phyloP scores from a whole-genome alignment of 176 grass and related monocot species.

The Juncus inflexus region DNA sequence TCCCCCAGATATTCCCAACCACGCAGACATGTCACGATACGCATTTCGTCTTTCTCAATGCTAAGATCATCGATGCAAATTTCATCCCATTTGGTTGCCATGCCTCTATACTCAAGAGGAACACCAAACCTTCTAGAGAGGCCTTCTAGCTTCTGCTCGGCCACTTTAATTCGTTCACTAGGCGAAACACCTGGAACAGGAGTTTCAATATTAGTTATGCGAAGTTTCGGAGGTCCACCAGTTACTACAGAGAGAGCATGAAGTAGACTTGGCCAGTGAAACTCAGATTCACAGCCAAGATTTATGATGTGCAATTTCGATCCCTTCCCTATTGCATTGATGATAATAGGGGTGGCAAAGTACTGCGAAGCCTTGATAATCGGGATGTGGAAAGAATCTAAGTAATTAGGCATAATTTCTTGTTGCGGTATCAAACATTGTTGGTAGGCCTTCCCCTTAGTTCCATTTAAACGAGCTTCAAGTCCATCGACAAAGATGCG shows the following conservation, averaged over 20 bases:
- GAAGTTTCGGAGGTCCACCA: slow-evolving; percentile 11
- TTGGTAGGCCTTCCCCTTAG: too few relatives aligned
- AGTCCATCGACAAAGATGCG: too few relatives aligned
- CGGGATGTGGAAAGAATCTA: neutral
- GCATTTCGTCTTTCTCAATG: slow-evolving; percentile 23
- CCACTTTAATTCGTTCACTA: slow-evolving; percentile 26
- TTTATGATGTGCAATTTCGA: slow-evolving; percentile 9
- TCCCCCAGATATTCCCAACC: slow-evolving; percentile 18
- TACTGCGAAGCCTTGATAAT: slow-evolving; percentile 30
- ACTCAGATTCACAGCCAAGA: slow-evolving; percentile 28
- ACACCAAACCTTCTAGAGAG: slow-evolving; percentile 31
- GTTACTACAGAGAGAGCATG: slow-evolving; percentile 20
- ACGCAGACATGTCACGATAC: slow-evolving; percentile 22
- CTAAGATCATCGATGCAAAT: slow-evolving; percentile 20
- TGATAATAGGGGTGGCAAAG: slow-evolving; percentile 26
- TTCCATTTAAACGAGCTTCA: too few relatives aligned
- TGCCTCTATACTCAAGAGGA: slow-evolving; percentile 31
- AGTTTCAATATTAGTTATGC: slow-evolving; percentile 28
- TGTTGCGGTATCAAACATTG: too few relatives aligned
- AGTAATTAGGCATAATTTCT: too few relatives aligned
- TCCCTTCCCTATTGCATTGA: neutral
- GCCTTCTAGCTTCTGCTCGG: slow-evolving; percentile 21
- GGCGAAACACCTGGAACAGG: slow-evolving; percentile 24
- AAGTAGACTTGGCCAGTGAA: slow-evolving; percentile 34
- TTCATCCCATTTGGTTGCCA: neutral